Percentiles rank a stretch among this genome's conserved stretches.
These are phyloP conservation scores for Eucalyptus guilfoylei DNA, from an alignment of 345 rosid genomes.

Conservation along the genomic window DNA sequence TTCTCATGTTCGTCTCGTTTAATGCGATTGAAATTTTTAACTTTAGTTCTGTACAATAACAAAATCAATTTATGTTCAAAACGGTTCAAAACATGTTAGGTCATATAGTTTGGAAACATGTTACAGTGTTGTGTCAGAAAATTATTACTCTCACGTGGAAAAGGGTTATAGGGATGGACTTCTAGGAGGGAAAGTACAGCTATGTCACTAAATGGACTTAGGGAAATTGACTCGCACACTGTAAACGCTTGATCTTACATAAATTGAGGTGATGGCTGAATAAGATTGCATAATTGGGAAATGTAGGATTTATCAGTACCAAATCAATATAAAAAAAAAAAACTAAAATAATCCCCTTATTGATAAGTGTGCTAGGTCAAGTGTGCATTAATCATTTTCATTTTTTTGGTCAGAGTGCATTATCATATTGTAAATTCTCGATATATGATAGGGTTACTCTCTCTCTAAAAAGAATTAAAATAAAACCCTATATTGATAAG, in stretches of 20 bases:
- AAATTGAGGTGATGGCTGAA: neutral
- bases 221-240: neutral
- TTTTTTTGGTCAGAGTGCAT: neutral
- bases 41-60: neutral
- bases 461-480: neutral
- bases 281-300: neutral
- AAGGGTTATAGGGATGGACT: neutral
- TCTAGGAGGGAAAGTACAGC: neutral
- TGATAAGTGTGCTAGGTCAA: neutral
- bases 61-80: neutral
- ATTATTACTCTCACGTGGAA: neutral
- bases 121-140: neutral
- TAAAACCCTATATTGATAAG: neutral
- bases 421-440: neutral
- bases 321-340: neutral
- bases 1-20: neutral
- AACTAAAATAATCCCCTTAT: neutral
- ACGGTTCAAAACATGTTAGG: neutral
- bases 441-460: neutral
- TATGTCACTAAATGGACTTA: neutral
- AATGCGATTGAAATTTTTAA: neutral
- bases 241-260: neutral
- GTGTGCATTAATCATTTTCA: neutral
- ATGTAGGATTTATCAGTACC: neutral
- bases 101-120: neutral